phyloP scores from a whole-genome alignment of 257 asterid species.

The Jacaranda copaia region DNA sequence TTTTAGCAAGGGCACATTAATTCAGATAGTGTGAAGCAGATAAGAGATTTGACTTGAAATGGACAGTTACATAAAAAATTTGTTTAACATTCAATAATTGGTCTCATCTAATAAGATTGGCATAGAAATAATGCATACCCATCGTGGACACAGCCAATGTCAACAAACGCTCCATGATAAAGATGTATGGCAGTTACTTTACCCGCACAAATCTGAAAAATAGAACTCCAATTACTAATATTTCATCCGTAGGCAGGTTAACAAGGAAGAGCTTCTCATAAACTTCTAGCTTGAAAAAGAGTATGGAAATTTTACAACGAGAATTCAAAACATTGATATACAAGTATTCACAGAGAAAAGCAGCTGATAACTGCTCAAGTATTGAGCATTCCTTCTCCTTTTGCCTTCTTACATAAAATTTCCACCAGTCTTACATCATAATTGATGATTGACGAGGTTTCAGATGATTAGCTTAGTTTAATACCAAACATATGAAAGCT shows the following conservation, averaged over 20 bases:
- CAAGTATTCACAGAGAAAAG: neutral
- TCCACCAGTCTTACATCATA: neutral
- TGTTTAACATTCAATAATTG: constrained; percentile 16
- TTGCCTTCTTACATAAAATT: neutral
- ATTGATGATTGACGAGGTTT: neutral
- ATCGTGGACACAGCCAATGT: constrained; percentile 94
- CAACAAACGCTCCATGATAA: constrained; percentile 99
- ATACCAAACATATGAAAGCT: constrained; percentile 10
- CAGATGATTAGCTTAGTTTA: constrained; percentile 3
- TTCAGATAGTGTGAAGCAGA: neutral
- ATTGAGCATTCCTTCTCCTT: neutral
- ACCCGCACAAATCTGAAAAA: constrained; percentile 87
- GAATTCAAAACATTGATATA: neutral
- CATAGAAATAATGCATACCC: constrained; percentile 64
- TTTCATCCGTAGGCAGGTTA: constrained; percentile 17
- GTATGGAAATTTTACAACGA: neutral
- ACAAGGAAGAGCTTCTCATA: constrained; percentile 11
- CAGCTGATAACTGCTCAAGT: neutral
- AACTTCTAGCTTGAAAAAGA: constrained; percentile 10
- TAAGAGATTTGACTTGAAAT: constrained; percentile 23
- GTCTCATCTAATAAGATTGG: constrained; percentile 8
- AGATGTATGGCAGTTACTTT: constrained; percentile 90
- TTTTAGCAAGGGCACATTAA: neutral
- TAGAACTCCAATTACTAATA: constrained; percentile 8
- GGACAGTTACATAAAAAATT: constrained; percentile 2